Percentiles rank a stretch among this genome's conserved stretches.
These are phyloP conservation scores for Cadophora gregata DNA, from an alignment of 2,329 filamentous ascomycete species.

Conservation along the genomic window DNA sequence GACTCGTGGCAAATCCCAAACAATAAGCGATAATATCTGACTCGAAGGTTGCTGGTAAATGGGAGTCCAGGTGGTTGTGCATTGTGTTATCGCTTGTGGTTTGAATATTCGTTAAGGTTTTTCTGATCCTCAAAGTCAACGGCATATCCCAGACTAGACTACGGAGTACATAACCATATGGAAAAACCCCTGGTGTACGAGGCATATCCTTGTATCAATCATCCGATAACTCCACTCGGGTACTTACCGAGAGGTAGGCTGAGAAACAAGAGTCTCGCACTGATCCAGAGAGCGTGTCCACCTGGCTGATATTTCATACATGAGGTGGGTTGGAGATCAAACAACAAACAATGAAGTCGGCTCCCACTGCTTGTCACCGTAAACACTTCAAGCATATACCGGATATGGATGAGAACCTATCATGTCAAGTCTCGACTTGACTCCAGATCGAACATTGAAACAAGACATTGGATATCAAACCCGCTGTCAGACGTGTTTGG, in stretches of 20 bases:
- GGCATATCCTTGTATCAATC: background rate
- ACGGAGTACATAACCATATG: background rate
- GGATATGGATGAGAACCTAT: background rate
- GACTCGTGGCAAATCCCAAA: background rate
- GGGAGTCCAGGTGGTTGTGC: constrained; percentile 1
- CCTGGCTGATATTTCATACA: background rate
- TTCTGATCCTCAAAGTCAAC: background rate
- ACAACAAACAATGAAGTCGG: background rate
- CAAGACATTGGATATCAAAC: background rate
- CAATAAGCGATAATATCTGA: background rate
- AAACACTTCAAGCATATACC: background rate
- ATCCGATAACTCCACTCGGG: background rate
- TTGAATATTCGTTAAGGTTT: constrained; percentile 1
- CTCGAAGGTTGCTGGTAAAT: background rate
- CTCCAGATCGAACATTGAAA: background rate
- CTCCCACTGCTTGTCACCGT: background rate
- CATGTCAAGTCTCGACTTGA: background rate
- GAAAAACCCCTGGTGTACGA: background rate
- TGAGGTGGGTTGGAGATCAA: background rate
- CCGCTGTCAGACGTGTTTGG: constrained; percentile 2
- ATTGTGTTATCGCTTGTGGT: background rate
- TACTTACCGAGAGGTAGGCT: background rate
- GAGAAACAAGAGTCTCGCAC: background rate
- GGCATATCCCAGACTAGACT: background rate
- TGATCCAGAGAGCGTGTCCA: background rate